Evolutionary conservation across 2,329 filamentous ascomycete species (phyloP).

Genomic region (Cytospora mali): DNA sequence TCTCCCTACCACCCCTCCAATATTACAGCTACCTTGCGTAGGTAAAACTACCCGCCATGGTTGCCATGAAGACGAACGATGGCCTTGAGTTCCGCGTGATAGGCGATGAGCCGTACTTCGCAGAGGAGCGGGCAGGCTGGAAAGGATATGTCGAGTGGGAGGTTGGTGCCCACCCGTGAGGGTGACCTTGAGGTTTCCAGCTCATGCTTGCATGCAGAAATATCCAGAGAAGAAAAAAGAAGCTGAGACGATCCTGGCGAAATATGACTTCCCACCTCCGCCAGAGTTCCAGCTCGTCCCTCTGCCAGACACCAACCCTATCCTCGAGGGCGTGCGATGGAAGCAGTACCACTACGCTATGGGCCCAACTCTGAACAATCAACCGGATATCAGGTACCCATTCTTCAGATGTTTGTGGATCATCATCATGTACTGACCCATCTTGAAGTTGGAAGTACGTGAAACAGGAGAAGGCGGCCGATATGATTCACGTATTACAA

Average conservation of each 20-base stretch:
- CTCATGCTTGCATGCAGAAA: slow-evolving; percentile 35
- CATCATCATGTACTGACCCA: slow-evolving; percentile 40
- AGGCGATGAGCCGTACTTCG: slow-evolving; percentile 7
- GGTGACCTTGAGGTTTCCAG: not conserved
- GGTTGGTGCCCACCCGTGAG: not conserved
- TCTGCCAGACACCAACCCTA: slow-evolving; percentile 59
- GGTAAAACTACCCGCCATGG: not conserved
- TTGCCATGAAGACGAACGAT: not conserved
- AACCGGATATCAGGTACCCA: not conserved
- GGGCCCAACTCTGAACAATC: slow-evolving; percentile 32
- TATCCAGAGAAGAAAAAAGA: slow-evolving; percentile 68
- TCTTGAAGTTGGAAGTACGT: slow-evolving; percentile 62
- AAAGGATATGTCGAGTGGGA: slow-evolving; percentile 69
- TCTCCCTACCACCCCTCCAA: not conserved
- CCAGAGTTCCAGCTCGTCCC: slow-evolving; percentile 60
- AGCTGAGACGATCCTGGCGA: slow-evolving; percentile 57
- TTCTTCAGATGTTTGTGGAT: not conserved
- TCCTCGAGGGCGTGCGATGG: slow-evolving; percentile 58
- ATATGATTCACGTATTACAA: slow-evolving; percentile 64
- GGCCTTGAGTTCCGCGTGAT: not conserved
- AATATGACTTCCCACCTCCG: slow-evolving; percentile 51
- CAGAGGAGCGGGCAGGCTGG: slow-evolving; percentile 38
- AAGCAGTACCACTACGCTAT: slow-evolving; percentile 61
- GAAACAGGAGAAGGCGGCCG: slow-evolving; percentile 57
- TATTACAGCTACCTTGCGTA: not conserved